These are phyloP conservation scores for Penstemon eatonii DNA, from an alignment of 257 asterid species.

Conservation along the genomic window DNA sequence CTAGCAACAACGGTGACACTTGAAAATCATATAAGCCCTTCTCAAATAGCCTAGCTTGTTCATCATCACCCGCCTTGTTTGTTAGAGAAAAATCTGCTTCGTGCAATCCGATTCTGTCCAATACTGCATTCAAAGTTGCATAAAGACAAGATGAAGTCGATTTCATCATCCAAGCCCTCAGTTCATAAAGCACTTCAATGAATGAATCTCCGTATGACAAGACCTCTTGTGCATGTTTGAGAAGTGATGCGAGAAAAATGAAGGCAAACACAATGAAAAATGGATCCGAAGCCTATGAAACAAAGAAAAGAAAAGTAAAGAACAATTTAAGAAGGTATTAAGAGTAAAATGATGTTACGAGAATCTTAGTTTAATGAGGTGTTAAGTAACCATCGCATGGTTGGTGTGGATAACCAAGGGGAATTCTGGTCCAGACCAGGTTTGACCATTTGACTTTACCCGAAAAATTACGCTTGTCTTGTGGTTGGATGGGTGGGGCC, in stretches of 20 bases:
- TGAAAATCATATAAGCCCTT: conserved; percentile 58
- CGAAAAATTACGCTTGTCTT: too few species aligned
- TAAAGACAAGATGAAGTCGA: conserved; percentile 46
- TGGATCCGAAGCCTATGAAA: conserved; percentile 52
- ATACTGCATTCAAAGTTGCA: conserved; percentile 47
- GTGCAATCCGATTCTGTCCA: conserved; percentile 40
- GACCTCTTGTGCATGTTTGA: conserved; percentile 56
- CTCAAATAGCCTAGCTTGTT: conserved; percentile 38
- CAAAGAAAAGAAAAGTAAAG: background rate
- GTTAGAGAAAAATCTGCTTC: conserved; percentile 64
- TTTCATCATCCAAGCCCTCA: conserved; percentile 66
- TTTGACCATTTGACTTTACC: too few species aligned
- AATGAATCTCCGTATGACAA: conserved; percentile 39
- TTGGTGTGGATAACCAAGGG: too few species aligned
- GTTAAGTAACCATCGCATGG: too few species aligned
- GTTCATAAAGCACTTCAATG: conserved; percentile 50
- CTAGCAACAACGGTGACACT: conserved; percentile 41
- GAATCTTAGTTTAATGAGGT: too few species aligned
- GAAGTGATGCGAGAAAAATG: conserved; percentile 48
- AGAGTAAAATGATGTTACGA: background rate
- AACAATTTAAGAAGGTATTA: background rate
- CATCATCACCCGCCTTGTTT: conserved; percentile 53
- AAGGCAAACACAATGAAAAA: conserved; percentile 44
- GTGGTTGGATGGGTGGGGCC: too few species aligned
- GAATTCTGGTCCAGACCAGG: too few species aligned